These are phyloP conservation scores for Diddensiella santjacobensis DNA, from an alignment of 805 yeast species.

Conservation along the genomic window DNA sequence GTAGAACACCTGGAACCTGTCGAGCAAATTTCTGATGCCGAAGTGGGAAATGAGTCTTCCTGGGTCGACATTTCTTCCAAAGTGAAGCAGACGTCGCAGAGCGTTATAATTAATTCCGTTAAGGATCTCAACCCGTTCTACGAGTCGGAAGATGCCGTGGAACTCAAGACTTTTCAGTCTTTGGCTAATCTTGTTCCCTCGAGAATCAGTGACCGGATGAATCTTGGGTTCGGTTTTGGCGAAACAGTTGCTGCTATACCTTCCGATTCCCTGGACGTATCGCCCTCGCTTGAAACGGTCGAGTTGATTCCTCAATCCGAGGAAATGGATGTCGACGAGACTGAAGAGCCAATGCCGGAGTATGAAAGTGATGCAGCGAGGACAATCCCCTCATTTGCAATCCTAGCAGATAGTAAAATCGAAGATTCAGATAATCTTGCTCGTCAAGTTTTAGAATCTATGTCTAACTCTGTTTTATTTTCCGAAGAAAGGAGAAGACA, in stretches of 20 bases:
- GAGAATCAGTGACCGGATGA: constrained; percentile 5
- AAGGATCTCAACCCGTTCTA: constrained; percentile 6
- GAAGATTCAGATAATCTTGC: background rate
- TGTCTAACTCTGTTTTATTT: background rate
- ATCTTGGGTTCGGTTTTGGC: constrained; percentile 10
- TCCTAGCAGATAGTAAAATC: background rate
- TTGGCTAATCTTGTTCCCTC: constrained; percentile 7
- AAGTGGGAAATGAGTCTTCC: background rate
- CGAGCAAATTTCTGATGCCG: too few relatives aligned
- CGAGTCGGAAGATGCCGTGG: background rate
- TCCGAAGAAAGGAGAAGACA: constrained; percentile 1
- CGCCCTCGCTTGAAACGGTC: background rate
- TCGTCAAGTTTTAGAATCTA: background rate
- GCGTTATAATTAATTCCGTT: background rate
- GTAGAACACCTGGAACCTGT: constrained; percentile 8
- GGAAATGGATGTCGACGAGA: background rate
- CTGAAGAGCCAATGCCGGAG: background rate
- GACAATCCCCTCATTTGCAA: background rate
- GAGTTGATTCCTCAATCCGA: background rate
- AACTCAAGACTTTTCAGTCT: constrained; percentile 5
- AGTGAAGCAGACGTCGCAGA: background rate
- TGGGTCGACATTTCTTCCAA: constrained; percentile 3
- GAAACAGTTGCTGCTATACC: background rate
- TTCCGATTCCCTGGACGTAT: constrained; percentile 11
- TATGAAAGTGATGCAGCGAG: background rate